Conservation (phyloP, 2,329 filamentous ascomycete genomes). For the Penicillium sp. region DNA sequence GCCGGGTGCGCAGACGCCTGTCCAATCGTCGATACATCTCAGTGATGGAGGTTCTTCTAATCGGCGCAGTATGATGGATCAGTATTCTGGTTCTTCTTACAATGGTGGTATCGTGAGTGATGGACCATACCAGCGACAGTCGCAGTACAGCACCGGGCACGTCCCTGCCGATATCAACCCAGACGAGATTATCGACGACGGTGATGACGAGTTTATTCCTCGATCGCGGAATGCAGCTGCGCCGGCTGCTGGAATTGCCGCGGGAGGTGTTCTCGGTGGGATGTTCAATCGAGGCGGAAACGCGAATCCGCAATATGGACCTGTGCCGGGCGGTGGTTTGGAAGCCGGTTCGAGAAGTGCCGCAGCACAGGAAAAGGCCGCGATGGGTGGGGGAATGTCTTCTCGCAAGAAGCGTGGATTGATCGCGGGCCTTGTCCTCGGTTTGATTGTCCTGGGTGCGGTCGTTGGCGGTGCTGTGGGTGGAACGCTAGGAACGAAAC, state of each 20-base stretch:
- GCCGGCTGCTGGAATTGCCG: constrained; percentile 52
- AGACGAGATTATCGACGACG: constrained; percentile 82
- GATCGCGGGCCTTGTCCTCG: constrained; percentile 69
- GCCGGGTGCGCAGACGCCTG: constrained; percentile 43
- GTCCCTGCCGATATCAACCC: constrained; percentile 69
- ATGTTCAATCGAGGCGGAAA: constrained; percentile 51
- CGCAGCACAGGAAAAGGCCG: constrained; percentile 63
- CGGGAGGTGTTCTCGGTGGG: constrained; percentile 52
- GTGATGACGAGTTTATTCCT: constrained; percentile 78
- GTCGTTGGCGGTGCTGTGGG: constrained; percentile 78
- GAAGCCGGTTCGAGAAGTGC: constrained; percentile 42
- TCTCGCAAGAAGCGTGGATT: constrained; percentile 72
- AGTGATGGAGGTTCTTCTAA: constrained; percentile 46
- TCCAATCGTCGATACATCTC: constrained; percentile 39
- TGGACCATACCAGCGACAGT: constrained; percentile 71
- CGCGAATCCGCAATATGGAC: constrained; percentile 60
- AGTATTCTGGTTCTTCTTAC: constrained; percentile 41
- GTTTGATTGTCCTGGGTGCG: constrained; percentile 71
- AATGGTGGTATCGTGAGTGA: constrained; percentile 56
- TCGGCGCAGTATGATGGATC: constrained; percentile 58
- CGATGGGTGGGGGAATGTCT: constrained; percentile 63
- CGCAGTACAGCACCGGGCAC: constrained; percentile 57
- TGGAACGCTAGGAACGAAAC: constrained; percentile 65
- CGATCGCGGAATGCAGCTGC: constrained; percentile 37
- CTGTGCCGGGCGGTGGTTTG: constrained; percentile 52